Base-by-base conservation (phyloP, 352 stramenopile genomes). In the Pythium brassicae region DNA sequence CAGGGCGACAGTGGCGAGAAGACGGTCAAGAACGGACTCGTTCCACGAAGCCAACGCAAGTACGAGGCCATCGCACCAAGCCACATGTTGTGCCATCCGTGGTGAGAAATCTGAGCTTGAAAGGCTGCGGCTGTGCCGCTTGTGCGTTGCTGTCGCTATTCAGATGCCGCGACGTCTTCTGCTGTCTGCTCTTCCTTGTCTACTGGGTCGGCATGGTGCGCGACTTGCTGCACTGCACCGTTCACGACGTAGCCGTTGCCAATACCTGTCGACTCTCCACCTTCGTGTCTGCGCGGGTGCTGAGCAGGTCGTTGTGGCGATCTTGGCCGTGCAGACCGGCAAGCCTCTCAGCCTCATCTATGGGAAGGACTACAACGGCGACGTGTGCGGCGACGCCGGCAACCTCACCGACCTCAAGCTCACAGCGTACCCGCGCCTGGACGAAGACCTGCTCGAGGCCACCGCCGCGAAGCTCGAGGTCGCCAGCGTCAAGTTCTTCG, bases 171-270 rank as follows among this genome's bases (percentile, higher is more conserved):
- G 87, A 96, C 53, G 70, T 83, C 10, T 56, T 93, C 7, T 96
- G 86, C 64, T 87, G 83, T 25, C 53, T 91, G 11, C 55, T 94
- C 22, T 96, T 96, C 57, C 42, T 91, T n/a, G 74, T 90, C 37
- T 94, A 90, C 66, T 94, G 86, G 85, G 43, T 92, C 26, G 82
- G 86, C 27, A 94, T 94, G 82, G 78, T 85, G 35, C 2, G 34
- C 4, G 63, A 50, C 4, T 32, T 10, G 3, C 47, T 53, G 19
- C 1, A 12, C 3, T 23, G 20, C 20, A 14, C 2, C 5, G 32
- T 37, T 37, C 14, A n/a, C n/a, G 7, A 19, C 10, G 23, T n/a
- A 2, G 2, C 0, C 46, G 37, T 19, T 14, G 8, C 26, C 25
- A 51, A 11, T 9, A 17, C 4, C 22, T 20, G 3, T 14, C 12